These are phyloP conservation scores for Primulina eburnea DNA, from an alignment of 257 asterid genomes.

Conservation along the genomic window DNA sequence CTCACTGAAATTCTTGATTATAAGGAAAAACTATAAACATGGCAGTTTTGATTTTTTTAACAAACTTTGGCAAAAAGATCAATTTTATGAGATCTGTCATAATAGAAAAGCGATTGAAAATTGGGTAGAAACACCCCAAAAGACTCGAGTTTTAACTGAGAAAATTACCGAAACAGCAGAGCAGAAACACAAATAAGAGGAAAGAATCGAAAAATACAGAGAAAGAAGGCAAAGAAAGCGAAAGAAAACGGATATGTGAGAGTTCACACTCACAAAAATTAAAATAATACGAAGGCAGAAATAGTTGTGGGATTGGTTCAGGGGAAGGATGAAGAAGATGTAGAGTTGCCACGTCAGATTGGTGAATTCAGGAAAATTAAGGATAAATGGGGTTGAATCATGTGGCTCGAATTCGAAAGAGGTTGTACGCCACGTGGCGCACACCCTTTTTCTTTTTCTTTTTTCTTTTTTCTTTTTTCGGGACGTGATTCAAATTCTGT, in stretches of 20 bases:
- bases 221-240: conserved; percentile 3
- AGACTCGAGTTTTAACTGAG: conserved; percentile 29
- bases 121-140: conserved; percentile 16
- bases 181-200: background rate
- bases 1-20: background rate
- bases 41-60: conserved; percentile 6
- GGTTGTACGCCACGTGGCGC: conserved; percentile 56
- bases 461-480: background rate
- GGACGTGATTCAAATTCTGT: no score
- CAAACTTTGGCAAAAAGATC: conserved; percentile 11
- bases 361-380: background rate
- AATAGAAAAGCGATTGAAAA: conserved; percentile 19
- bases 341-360: conserved; percentile 57
- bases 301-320: conserved; percentile 25
- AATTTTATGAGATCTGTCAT: conserved; percentile 15
- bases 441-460: conserved; percentile 3
- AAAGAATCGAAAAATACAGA: background rate
- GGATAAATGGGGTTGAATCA: conserved; percentile 52
- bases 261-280: background rate
- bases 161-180: conserved; percentile 15
- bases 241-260: conserved; percentile 2
- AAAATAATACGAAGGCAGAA: conserved; percentile 11
- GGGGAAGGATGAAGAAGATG: conserved; percentile 18
- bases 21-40: background rate
- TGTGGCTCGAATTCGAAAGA: conserved; percentile 68